These are phyloP conservation scores for Saccharomycopsis guyanensis DNA, from an alignment of 805 yeast species.

Conservation along the genomic window DNA sequence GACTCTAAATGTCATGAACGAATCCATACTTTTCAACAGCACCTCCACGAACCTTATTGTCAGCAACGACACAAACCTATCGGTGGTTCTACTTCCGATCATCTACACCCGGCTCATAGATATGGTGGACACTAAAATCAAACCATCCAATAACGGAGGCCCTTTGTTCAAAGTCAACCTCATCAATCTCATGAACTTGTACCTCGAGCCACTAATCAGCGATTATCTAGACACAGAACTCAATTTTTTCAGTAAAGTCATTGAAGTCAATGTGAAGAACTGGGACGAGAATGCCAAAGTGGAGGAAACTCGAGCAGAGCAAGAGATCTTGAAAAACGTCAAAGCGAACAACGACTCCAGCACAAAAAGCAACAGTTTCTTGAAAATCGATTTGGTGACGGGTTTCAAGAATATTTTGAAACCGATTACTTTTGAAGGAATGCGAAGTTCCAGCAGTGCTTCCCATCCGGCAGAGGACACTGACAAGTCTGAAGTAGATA, in stretches of 20 bases:
- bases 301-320: constrained; percentile 34
- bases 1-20: constrained; percentile 23
- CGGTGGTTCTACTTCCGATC: constrained; percentile 12
- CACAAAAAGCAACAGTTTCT: constrained; percentile 30
- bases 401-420: constrained; percentile 57
- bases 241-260: constrained; percentile 26
- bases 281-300: constrained; percentile 33
- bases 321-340: constrained; percentile 31
- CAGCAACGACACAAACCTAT: constrained; percentile 8
- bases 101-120: constrained; percentile 27
- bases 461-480: background rate
- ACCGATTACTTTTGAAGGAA: constrained; percentile 16
- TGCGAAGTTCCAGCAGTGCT: too few relatives aligned
- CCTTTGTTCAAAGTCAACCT: constrained; percentile 27
- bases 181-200: constrained; percentile 31
- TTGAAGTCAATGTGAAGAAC: constrained; percentile 30
- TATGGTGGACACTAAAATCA: constrained; percentile 31
- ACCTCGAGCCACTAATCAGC: constrained; percentile 30
- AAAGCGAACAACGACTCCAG: constrained; percentile 23
- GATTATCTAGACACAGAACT: constrained; percentile 29
- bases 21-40: constrained; percentile 27
- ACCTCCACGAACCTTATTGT: background rate
- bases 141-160: constrained; percentile 32
- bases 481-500: constrained; percentile 23
- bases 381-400: constrained; percentile 42